Evolutionary conservation across 345 rosid species (phyloP).

Genomic region (Eucalyptus regnans): DNA sequence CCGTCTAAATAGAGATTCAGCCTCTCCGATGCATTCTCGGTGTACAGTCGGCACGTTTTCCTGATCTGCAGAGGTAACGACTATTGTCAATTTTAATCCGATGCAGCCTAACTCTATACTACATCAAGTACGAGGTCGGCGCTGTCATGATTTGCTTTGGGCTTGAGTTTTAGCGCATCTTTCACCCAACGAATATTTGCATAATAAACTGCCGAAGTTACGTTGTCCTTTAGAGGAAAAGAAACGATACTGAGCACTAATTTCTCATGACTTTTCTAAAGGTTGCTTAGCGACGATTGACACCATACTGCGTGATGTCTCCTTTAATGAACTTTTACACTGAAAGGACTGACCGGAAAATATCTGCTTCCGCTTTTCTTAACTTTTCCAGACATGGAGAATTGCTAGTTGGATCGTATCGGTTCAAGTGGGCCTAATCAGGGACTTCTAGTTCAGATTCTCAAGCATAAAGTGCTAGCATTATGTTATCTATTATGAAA

Average conservation of each 20-base stretch:
- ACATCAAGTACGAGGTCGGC: background rate
- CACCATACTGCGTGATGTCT: background rate
- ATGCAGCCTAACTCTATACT: background rate
- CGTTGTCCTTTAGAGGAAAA: background rate
- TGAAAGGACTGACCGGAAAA: background rate
- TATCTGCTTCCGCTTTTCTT: background rate
- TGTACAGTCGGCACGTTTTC: conserved; percentile 23
- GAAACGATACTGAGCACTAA: background rate
- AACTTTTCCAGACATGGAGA: background rate
- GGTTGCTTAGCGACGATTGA: background rate
- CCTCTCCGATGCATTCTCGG: conserved; percentile 52
- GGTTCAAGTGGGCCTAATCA: background rate
- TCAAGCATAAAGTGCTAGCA: background rate
- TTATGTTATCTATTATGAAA: background rate
- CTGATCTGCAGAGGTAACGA: conserved; percentile 18
- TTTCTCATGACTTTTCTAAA: background rate
- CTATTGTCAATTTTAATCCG: background rate
- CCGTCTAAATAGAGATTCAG: conserved; percentile 39
- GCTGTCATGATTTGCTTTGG: background rate
- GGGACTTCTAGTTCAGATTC: background rate
- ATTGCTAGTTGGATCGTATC: background rate
- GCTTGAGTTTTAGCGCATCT: background rate
- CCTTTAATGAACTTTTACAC: background rate
- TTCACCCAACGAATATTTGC: background rate
- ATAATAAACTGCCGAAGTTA: background rate